Evolutionary conservation across 1,139 yeast genomes (phyloP), one percentile per base, ranked within the genome.

Genomic region (Blastobotrys capitulatus): DNA sequence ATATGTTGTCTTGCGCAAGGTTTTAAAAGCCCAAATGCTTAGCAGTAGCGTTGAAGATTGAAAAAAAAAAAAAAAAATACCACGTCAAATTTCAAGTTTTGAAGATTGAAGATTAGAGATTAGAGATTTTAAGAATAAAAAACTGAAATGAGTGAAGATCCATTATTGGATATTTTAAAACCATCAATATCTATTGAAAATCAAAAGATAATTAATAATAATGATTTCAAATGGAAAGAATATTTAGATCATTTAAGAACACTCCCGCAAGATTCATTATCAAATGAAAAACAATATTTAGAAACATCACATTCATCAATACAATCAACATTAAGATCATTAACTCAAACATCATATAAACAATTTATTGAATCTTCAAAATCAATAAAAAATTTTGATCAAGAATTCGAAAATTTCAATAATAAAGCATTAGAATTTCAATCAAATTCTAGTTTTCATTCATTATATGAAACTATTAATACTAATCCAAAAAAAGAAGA

Each of bases 161-260:
- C 64, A 5, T 46, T 61, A 32, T 42, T 58, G 31, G 63, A 60
- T 40, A 53, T 61, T 5, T 52, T 61, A 16, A 47, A 53, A n/a
- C 52, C 52, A 20, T 50, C 52, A 15, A 49, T 59, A 1, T 55
- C 62, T n/a, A 4, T n/a, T n/a, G 54, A n/a, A 50, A 25, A 57
- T 54, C 27, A 42, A 50, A 42, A 27, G 46, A 44, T 36, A 22
- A 25, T 22, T 19, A 10, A 27, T 47, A 19, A 38, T 20, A 32
- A 26, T 22, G 37, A 36, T 19, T 36, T 32, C n/a, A n/a, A n/a
- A 18, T 44, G 45, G 43, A 42, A 45, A 40, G 57, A 51, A 26
- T 60, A 58, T 42, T 39, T 59, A 20, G 57, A 50, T 18, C 63
- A 60, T 44, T 46, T 60, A 32, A 47, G 60, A 31, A 49, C 54